A percentile compares a stretch with the other conserved stretches of the same genome.
Evolutionary conservation across 2,329 filamentous ascomycete species (phyloP).

Genomic region (Emergomyces pasteurianus): DNA sequence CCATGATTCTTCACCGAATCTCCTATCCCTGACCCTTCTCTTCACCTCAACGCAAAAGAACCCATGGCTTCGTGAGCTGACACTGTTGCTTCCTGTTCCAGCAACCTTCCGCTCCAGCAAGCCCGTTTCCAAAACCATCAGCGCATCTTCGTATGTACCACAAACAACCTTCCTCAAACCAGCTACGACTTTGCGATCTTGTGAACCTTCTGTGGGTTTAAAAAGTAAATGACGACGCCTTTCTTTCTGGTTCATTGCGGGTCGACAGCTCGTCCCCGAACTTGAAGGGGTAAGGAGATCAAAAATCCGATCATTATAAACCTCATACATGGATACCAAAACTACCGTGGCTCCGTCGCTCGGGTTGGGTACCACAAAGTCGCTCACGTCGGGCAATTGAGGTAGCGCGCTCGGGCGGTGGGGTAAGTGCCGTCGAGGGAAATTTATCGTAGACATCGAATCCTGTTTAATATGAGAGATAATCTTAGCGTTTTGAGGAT

Average conservation of each 20-base stretch:
- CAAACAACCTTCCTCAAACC: conserved; percentile 86
- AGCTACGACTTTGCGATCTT: conserved; percentile 87
- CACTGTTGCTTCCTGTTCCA: conserved; percentile 85
- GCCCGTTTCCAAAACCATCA: conserved; percentile 82
- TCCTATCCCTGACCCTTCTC: conserved; percentile 49
- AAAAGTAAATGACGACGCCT: conserved; percentile 75
- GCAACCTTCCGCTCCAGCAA: conserved; percentile 77
- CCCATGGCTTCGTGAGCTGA: conserved; percentile 82
- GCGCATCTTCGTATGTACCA: conserved; percentile 65
- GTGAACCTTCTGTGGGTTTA: conserved; percentile 78
- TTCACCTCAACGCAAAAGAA: conserved; percentile 95
- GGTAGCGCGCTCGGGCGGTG: conserved; percentile 61
- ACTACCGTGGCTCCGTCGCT: conserved; percentile 69
- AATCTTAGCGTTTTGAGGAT: conserved; percentile 25
- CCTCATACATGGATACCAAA: conserved; percentile 94
- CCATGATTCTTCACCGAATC: conserved; percentile 52
- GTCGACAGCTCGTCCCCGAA: conserved; percentile 26
- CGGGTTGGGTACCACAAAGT: conserved; percentile 55
- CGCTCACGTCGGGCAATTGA: conserved; percentile 60
- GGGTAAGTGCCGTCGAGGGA: conserved; percentile 47
- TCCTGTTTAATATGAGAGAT: conserved; percentile 39
- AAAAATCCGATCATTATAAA: conserved; percentile 97
- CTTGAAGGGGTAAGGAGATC: conserved; percentile 59
- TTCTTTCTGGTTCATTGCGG: conserved; percentile 44
- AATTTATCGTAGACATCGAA: conserved; percentile 43